A percentile compares a stretch with the other conserved stretches of the same genome.
These are phyloP conservation scores for Flaveria floridana DNA, from an alignment of 140 eudicot species.

Conservation along the genomic window DNA sequence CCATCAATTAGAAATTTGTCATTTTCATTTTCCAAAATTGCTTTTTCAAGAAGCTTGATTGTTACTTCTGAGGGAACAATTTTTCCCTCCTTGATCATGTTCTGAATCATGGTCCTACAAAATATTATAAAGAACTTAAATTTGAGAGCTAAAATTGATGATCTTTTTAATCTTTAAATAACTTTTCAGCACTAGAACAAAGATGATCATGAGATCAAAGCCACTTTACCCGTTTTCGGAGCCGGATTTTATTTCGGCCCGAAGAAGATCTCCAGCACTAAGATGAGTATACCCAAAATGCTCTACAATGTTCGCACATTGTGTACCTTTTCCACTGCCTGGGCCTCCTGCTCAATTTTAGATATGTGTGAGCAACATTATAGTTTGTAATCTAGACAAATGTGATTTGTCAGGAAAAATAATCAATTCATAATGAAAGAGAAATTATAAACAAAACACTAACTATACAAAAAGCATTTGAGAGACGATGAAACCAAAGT, in stretches of 20 bases:
- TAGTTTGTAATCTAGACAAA: background rate
- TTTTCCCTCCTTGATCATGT: conserved; percentile 92
- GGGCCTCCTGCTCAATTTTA: conserved; percentile 79
- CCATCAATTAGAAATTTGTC: conserved; percentile 94
- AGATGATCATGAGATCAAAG: background rate
- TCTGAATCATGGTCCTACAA: conserved; percentile 86
- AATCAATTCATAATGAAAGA: background rate
- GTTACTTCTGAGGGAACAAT: conserved; percentile 97
- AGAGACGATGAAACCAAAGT: conserved; percentile 11
- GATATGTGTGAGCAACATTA: background rate
- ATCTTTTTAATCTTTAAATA: background rate
- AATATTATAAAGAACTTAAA: background rate
- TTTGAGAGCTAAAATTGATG: conserved; percentile 13
- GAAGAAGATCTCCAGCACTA: conserved; percentile 98
- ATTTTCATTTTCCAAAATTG: conserved; percentile 70
- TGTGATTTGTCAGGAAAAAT: background rate
- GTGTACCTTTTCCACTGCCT: conserved; percentile 99
- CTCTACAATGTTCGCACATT: conserved; percentile 86
- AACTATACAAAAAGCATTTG: background rate
- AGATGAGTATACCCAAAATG: conserved; percentile 96
- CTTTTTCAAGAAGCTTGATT: conserved; percentile 80
- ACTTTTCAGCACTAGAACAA: background rate
- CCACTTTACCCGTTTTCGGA: conserved; percentile 82
- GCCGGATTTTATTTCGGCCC: conserved; percentile 91
- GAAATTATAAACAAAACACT: background rate